These are phyloP conservation scores for Xylaria sp. DNA, from an alignment of 2,329 filamentous ascomycete genomes.

Conservation along the genomic window DNA sequence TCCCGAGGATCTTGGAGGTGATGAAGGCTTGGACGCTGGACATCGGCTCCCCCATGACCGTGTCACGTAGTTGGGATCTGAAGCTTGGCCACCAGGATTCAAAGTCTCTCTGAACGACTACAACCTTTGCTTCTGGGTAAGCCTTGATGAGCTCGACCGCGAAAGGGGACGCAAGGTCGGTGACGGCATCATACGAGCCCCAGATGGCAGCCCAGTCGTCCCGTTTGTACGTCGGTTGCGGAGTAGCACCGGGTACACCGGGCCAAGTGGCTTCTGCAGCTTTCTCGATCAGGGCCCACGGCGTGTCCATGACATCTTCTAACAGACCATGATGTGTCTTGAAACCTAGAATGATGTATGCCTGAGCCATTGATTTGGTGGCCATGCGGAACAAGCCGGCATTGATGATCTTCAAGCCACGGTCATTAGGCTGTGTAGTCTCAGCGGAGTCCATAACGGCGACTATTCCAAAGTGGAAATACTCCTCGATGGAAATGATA, in stretches of 20 bases:
- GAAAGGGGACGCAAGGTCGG: constrained; percentile 29
- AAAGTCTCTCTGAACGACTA: neutral
- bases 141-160: constrained; percentile 21
- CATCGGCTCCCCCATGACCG: no score
- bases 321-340: constrained; percentile 16
- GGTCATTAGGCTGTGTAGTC: no score
- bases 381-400: constrained; percentile 25
- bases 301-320: neutral
- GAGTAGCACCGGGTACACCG: neutral
- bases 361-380: constrained; percentile 23
- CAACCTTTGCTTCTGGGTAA: constrained; percentile 23
- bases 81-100: neutral
- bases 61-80: neutral
- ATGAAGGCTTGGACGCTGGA: no score
- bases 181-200: constrained; percentile 25
- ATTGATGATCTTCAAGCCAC: constrained; percentile 8
- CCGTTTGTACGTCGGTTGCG: neutral
- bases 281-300: constrained; percentile 21
- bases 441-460: no score
- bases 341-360: constrained; percentile 22
- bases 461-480: no score
- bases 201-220: neutral
- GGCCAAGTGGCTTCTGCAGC: constrained; percentile 8
- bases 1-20: neutral
- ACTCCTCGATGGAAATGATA: no score